Evolutionary conservation across 495 filamentous ascomycete species (phyloP).

Genomic region (Entonaema liquescens): DNA sequence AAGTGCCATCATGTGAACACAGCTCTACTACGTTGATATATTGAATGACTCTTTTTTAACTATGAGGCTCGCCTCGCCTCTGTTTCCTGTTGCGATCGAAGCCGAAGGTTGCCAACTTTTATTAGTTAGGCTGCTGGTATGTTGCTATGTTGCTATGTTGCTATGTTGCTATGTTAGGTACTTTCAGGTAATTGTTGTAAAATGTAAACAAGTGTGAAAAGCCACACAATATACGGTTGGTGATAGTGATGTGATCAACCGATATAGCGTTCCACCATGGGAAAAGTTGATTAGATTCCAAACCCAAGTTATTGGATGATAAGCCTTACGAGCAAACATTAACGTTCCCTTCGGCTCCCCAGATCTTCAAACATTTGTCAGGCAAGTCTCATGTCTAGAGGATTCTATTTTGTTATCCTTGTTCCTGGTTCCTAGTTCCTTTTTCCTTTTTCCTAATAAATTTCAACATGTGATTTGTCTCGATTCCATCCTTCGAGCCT

Average conservation of each 20-base stretch:
- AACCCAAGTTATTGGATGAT: constrained; percentile 15
- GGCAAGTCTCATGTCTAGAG: constrained; percentile 20
- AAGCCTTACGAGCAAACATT: constrained; percentile 26
- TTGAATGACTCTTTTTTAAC: background rate
- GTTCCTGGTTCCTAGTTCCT: constrained; percentile 7
- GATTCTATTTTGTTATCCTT: constrained; percentile 21
- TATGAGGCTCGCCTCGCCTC: background rate
- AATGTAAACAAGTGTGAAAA: constrained; percentile 6
- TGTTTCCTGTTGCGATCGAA: constrained; percentile 17
- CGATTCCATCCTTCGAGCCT: constrained; percentile 31
- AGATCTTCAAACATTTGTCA: constrained; percentile 26
- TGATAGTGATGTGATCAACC: constrained; percentile 9
- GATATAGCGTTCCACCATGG: constrained; percentile 9
- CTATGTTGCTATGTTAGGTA: background rate
- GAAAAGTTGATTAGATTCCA: constrained; percentile 8
- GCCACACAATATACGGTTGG: background rate
- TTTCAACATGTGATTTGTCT: constrained; percentile 28
- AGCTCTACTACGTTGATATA: background rate
- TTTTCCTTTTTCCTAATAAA: constrained; percentile 3
- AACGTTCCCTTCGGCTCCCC: constrained; percentile 2
- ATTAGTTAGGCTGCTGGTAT: too few relatives aligned
- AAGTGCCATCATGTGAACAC: constrained; percentile 15
- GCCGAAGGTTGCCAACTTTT: too few relatives aligned
- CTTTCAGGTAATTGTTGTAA: constrained; percentile 11
- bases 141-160: too few relatives aligned